Percentiles rank a stretch among this genome's conserved stretches.
Evolutionary conservation across 2,329 filamentous ascomycete genomes (phyloP).

Genomic region (Cephalotrichum gorgonifer): DNA sequence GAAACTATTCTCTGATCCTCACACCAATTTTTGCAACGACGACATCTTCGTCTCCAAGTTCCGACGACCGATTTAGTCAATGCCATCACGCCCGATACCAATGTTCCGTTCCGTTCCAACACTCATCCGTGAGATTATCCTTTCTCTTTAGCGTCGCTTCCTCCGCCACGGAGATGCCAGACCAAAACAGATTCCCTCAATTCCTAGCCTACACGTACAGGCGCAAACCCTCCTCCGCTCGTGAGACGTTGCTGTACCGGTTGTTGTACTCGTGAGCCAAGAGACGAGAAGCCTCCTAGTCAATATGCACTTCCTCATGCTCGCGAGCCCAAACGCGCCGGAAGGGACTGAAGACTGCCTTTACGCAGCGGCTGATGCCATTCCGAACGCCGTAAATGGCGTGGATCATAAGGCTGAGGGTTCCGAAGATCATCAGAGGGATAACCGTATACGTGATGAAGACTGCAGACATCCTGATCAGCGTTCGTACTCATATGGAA

Average conservation of each 20-base stretch:
- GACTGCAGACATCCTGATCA: conserved; percentile 13
- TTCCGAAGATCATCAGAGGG: conserved; percentile 23
- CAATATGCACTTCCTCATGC: background rate
- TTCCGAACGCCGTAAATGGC: background rate
- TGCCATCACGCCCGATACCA: no score
- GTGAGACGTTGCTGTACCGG: no score
- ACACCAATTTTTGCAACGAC: background rate
- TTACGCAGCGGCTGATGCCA: background rate
- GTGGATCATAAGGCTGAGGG: conserved; percentile 22
- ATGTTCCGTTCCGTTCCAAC: no score
- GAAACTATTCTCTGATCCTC: background rate
- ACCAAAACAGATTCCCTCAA: no score
- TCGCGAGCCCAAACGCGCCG: background rate
- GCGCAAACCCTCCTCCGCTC: no score
- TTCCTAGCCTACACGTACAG: no score
- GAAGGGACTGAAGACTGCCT: background rate
- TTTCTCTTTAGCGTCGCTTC: no score
- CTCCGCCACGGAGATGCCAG: no score
- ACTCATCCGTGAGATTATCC: background rate
- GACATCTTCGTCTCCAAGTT: background rate
- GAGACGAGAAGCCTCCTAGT: background rate
- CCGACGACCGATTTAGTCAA: no score
- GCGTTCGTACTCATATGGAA: background rate
- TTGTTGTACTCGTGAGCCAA: background rate
- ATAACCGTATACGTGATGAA: conserved; percentile 24